phyloP scores from a whole-genome alignment of 768 basidiomycete genomes.

The Erythrobasidium yunnanense region DNA sequence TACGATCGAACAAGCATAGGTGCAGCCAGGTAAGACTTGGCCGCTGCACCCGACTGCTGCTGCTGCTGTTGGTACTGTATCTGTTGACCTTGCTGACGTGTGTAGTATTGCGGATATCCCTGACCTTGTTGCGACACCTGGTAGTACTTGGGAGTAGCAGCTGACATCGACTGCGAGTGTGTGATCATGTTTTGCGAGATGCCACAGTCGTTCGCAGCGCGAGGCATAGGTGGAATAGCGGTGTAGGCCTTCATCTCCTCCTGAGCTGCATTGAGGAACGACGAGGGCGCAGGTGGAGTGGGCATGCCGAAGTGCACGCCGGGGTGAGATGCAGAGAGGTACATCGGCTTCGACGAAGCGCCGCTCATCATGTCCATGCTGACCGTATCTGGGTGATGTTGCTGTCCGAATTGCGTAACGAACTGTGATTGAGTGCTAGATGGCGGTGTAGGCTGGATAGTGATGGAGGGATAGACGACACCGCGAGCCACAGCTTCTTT shows the following conservation, averaged over 20 bases:
- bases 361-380: not conserved
- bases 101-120: not conserved
- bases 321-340: slow-evolving; percentile 8
- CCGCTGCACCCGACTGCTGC: not conserved
- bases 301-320: not conserved
- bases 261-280: not conserved
- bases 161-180: too few relatives aligned
- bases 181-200: too few relatives aligned
- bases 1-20: not conserved
- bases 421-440: slow-evolving; percentile 8
- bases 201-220: too few relatives aligned
- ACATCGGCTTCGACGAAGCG: slow-evolving; percentile 4
- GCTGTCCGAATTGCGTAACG: slow-evolving; percentile 3
- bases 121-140: not conserved
- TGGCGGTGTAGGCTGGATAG: slow-evolving; percentile 15
- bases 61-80: slow-evolving; percentile 3
- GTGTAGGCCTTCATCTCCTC: not conserved
- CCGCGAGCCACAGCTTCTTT: not conserved
- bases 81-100: not conserved
- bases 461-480: not conserved
- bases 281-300: too few relatives aligned
- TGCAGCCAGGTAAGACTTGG: not conserved
- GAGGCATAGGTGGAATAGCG: not conserved
- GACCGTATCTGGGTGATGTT: not conserved
- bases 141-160: not conserved